Base-by-base conservation (phyloP, 345 rosid genomes). In the Corymbia maculata region DNA sequence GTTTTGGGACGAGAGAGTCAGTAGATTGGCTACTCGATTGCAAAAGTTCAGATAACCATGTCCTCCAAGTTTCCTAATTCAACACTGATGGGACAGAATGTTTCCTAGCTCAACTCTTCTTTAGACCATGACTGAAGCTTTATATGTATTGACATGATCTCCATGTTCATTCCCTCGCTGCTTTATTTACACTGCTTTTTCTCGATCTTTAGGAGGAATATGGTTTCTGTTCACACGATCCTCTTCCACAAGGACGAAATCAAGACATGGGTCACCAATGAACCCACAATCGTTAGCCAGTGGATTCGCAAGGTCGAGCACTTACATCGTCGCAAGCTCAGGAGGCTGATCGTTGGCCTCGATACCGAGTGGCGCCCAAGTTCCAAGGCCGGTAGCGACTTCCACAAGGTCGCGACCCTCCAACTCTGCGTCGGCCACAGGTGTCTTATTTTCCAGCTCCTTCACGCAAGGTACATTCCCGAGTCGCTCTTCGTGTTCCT, bases 271-370 rank as follows among this genome's bases (percentile, higher is more conserved):
- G 45, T 68, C 10, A 32, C 79, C 22, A 2, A 68, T 6, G 24
- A 68, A 19, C 79, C 79, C 17, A 13, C 79, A 8, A 22, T 16
- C 9, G 45, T 68, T 68, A 32, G 45, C 19, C 24, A 22, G 6
- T 68, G 79, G 79, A 32, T 68, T 68, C 6, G 3, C 45, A 0
- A 68, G 79, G 45, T 91, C 13, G 85, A 86, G 10, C 4, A 15
- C 12, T 51, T 92, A 22, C 93, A 92, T 1, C 44, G 3, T 86
- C 91, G 6, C 88, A 68, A 57, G 86, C 47, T 22, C 12, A 13
- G 6, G 28, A 44, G 53, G 51, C 50, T 51, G 36, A 91, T 90
- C 59, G 91, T 88, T 7, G 92, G 92, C 8, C 92, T 91, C 6
- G 92, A 90, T 14, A 70, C 90, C 49, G 86, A 75, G 55, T 68